These are phyloP conservation scores for Cadophora sp. DNA, from an alignment of 2,329 filamentous ascomycete genomes.

Conservation along the genomic window DNA sequence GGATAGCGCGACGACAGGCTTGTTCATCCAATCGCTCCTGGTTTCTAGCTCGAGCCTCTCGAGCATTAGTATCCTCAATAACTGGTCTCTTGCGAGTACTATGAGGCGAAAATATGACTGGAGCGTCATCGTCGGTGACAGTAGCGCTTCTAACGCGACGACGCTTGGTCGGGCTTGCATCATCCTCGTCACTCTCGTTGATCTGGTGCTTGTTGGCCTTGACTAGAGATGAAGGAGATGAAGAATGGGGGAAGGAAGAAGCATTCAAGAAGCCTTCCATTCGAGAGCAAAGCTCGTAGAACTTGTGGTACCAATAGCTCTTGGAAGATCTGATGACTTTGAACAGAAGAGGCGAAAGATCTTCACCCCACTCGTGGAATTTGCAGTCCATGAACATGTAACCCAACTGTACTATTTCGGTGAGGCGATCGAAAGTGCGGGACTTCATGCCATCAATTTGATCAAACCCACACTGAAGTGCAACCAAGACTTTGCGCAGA, in stretches of 20 bases:
- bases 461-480: background rate
- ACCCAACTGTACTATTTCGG: conserved; percentile 37
- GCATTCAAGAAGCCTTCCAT: conserved; percentile 23
- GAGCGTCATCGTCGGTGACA: conserved; percentile 17
- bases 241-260: background rate
- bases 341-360: background rate
- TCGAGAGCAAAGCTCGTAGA: conserved; percentile 27
- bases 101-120: conserved; percentile 26
- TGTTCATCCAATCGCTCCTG: conserved; percentile 60
- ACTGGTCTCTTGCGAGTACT: conserved; percentile 50
- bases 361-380: background rate
- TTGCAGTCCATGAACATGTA: conserved; percentile 11
- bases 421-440: conserved; percentile 28
- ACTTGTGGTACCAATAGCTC: conserved; percentile 21
- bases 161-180: conserved; percentile 32
- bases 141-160: background rate
- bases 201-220: background rate
- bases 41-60: conserved; percentile 61
- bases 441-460: conserved; percentile 29
- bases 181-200: conserved; percentile 33
- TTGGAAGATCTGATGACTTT: background rate
- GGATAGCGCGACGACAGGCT: conserved; percentile 56
- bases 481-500: conserved; percentile 29
- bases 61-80: conserved; percentile 53
- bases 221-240: background rate